Base-by-base conservation (phyloP, 1,139 yeast genomes). In the Suhomyces wounanorum region DNA sequence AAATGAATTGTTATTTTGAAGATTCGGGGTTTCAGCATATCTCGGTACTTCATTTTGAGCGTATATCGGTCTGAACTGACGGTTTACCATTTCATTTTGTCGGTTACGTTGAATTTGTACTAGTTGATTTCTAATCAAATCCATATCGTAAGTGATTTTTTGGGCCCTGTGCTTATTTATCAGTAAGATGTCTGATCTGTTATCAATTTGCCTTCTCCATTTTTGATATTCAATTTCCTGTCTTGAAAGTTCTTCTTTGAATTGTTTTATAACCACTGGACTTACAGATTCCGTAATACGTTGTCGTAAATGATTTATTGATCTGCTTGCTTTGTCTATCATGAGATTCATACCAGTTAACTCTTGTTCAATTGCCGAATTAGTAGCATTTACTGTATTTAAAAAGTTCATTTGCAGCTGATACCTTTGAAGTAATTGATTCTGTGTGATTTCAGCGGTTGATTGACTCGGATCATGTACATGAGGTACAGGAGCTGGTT, bases 401-500 rank as follows among this genome's bases (percentile, higher is more conserved):
- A 42, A 40, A 17, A 45, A 47, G 10, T 31, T 49, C 9, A 28
- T 33, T 35, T 50, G 43, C 49, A 45, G 47, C 2, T 44, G 41
- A 8, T 46, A 45, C 8, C 55, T 33, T 25, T 48, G 50, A 2
- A 48, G 43, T 18, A 52, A 50, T 47, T 56, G 53, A 21, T 40
- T 43, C 9, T 50, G 45, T 4, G 23, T 44, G 8, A 51, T 33
- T 7, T 38, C 30, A 10, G 50, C 47, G 1, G 47, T 26, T 28
- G 47, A 40, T 2, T 26, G 23, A 26, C 28, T 44, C 31, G 37
- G 54, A 33, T 52, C 59, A 1, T 62, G 53, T 11, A 58, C 60
- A 40, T 72, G 75, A 11, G 66, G 64, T 0, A 70, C 73, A 0
- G 76, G 75, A 0, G 67, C 74, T 0, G 78, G 77, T 36, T 57